Conservation (phyloP, 768 basidiomycete species). For the Termitomyces sp. region DNA sequence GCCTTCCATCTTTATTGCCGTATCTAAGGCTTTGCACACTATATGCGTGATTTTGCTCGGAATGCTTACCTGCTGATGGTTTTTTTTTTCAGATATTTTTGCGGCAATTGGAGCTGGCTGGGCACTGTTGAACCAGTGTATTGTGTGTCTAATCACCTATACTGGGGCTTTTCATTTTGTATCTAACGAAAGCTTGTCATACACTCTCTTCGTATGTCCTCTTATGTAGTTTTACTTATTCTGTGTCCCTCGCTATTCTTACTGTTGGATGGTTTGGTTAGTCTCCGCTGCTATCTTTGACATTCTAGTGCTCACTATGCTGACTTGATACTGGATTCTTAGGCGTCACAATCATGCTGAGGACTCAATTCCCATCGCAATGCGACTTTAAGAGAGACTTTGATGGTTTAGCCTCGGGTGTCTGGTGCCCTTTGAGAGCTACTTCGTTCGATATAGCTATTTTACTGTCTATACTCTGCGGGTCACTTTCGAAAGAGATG, state of each 20-base stretch:
- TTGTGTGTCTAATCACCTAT: no score
- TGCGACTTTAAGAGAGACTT: constrained; percentile 3
- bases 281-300: background rate
- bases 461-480: constrained; percentile 2
- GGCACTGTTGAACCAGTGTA: no score
- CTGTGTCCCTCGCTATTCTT: constrained; percentile 7
- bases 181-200: constrained; percentile 4
- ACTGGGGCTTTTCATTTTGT: no score
- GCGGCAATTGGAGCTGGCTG: no score
- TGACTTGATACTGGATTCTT: background rate
- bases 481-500: background rate
- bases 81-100: no score
- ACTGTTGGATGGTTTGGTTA: constrained; percentile 11
- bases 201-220: constrained; percentile 14
- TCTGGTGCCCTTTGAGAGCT: constrained; percentile 6
- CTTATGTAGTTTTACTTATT: constrained; percentile 12
- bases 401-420: constrained; percentile 2
- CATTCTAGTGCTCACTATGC: no score
- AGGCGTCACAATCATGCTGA: constrained; percentile 5
- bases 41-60: background rate
- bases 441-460: background rate
- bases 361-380: constrained; percentile 6
- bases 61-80: no score
- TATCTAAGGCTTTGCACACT: background rate
- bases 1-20: background rate